A percentile compares a stretch with the other conserved stretches of the same genome.
These are phyloP conservation scores for Glonium stellatum DNA, from an alignment of 495 filamentous ascomycete species.

Conservation along the genomic window DNA sequence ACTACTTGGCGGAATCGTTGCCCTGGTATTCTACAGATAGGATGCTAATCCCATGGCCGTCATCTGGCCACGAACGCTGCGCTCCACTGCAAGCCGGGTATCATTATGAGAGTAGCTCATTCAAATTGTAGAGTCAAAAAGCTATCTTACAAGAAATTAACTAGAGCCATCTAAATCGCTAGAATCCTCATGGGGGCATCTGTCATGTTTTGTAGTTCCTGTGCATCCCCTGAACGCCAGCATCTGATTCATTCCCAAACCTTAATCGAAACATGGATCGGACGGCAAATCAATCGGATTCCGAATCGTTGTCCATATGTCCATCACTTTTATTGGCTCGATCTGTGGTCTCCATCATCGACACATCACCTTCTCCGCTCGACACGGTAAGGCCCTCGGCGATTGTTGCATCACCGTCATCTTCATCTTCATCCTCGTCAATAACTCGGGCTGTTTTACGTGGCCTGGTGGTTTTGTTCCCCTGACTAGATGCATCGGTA, in stretches of 20 bases:
- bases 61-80: not conserved
- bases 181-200: not conserved
- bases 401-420: slow-evolving; percentile 12
- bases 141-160: not conserved
- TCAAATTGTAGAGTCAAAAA: not conserved
- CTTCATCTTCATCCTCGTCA: slow-evolving; percentile 37
- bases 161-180: not conserved
- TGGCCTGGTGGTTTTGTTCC: slow-evolving; percentile 17
- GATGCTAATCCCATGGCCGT: not conserved
- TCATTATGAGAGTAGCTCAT: too few species aligned
- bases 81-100: not conserved
- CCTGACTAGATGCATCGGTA: slow-evolving; percentile 23
- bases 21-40: too few species aligned
- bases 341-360: not conserved
- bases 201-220: not conserved
- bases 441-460: slow-evolving; percentile 34
- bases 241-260: not conserved
- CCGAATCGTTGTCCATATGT: not conserved
- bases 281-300: not conserved
- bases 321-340: not conserved
- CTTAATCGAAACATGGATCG: not conserved
- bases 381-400: not conserved
- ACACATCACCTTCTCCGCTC: not conserved
- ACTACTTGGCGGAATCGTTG: too few species aligned
- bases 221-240: not conserved